These are phyloP conservation scores for Saprolegnia diclina DNA, from an alignment of 352 stramenopile species.

Conservation along the genomic window DNA sequence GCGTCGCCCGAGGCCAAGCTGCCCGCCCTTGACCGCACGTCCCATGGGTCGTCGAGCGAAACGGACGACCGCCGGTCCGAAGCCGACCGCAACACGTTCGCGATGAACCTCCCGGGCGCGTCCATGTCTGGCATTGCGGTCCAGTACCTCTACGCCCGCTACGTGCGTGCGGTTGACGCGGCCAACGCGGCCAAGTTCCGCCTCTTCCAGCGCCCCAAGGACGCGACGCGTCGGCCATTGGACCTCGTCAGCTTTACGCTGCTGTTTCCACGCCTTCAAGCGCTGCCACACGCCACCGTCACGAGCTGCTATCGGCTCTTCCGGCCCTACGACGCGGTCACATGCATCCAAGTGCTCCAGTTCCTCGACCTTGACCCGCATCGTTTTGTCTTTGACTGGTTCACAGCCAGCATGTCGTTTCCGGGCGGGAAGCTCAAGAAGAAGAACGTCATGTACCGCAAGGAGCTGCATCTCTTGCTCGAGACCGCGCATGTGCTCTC, in stretches of 20 bases:
- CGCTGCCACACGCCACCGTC: not conserved
- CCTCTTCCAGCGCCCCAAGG: constrained; percentile 3
- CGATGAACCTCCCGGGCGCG: not conserved
- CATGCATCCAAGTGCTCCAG: constrained; percentile 7
- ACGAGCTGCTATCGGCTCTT: constrained; percentile 12
- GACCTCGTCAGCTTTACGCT: not conserved
- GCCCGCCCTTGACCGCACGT: no score
- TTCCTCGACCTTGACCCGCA: not conserved
- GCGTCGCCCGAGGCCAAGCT: no score
- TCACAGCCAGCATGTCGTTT: constrained; percentile 5
- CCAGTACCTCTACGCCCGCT: constrained; percentile 9
- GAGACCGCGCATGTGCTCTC: not conserved
- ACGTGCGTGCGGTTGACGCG: not conserved
- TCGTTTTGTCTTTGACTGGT: constrained; percentile 25
- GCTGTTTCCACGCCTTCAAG: constrained; percentile 19
- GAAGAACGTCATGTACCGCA: constrained; percentile 8
- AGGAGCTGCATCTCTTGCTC: not conserved
- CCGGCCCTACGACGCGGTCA: constrained; percentile 8
- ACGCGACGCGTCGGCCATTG: not conserved
- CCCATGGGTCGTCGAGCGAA: constrained; percentile 1
- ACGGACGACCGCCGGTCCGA: constrained; percentile 2
- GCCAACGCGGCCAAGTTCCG: not conserved
- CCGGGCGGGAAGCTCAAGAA: constrained; percentile 1
- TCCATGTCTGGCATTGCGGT: constrained; percentile 4
- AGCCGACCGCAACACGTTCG: constrained; percentile 2